These are phyloP conservation scores for Tylopilus vinaceipallidus DNA, from an alignment of 768 basidiomycete genomes.

Conservation along the genomic window DNA sequence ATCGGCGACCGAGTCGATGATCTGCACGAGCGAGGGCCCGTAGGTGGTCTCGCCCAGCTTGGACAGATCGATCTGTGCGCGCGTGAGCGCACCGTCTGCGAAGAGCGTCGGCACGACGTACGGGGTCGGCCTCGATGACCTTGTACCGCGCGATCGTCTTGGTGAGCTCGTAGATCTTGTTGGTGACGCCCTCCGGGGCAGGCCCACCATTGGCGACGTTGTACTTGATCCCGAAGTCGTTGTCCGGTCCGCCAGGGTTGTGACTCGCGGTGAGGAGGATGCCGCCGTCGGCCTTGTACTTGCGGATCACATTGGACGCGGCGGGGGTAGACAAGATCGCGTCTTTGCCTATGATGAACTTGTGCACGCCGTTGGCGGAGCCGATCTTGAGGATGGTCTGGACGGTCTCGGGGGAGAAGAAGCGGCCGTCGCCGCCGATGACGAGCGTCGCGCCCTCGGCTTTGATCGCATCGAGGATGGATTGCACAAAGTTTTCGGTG, in stretches of 20 bases:
- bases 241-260: slow-evolving; percentile 97
- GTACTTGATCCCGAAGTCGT: slow-evolving; percentile 99
- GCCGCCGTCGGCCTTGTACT: slow-evolving; percentile 94
- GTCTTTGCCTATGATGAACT: slow-evolving; percentile 91
- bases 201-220: slow-evolving; percentile 98
- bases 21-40: slow-evolving; percentile 80
- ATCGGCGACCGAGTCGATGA: slow-evolving; percentile 93
- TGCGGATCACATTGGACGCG: slow-evolving; percentile 92
- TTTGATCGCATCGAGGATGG: slow-evolving; percentile 90
- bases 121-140: slow-evolving; percentile 71
- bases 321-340: slow-evolving; percentile 95
- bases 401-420: slow-evolving; percentile 79
- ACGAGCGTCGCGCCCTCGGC: slow-evolving; percentile 81
- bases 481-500: slow-evolving; percentile 97
- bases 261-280: slow-evolving; percentile 96
- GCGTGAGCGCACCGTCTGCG: background rate
- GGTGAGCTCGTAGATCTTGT: slow-evolving; percentile 90
- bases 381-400: slow-evolving; percentile 93
- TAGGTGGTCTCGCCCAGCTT: slow-evolving; percentile 77
- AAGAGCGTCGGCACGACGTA: slow-evolving; percentile 37
- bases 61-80: slow-evolving; percentile 71
- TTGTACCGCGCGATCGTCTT: slow-evolving; percentile 87
- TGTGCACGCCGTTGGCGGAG: slow-evolving; percentile 88
- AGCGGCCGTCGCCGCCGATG: slow-evolving; percentile 97
- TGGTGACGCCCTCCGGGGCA: slow-evolving; percentile 93